phyloP scores from a whole-genome alignment of 139 green algal species.

The Chlorella sp. region DNA sequence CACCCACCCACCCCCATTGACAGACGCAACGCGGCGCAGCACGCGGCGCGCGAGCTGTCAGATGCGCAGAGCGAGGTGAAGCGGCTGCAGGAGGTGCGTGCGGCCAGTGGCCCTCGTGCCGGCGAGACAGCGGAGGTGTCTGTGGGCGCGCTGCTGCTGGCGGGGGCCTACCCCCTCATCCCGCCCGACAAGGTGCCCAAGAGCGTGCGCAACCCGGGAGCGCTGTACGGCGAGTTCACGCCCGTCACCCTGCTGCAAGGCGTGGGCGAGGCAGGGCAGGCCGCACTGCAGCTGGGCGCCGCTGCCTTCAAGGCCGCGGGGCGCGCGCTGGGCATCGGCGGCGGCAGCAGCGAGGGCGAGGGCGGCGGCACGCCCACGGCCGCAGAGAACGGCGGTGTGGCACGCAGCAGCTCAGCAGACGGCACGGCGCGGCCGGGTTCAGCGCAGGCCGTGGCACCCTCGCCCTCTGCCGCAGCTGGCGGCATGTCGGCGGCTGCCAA shows the following conservation, averaged over 20 bases:
- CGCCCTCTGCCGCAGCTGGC: neutral
- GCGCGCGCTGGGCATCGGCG: neutral
- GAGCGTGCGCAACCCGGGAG: neutral
- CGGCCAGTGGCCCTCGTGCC: neutral
- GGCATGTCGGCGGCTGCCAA: neutral
- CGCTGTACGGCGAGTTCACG: constrained; percentile 48
- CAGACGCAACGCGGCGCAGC: constrained; percentile 40
- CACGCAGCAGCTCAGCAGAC: neutral
- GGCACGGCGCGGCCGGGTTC: constrained; percentile 1
- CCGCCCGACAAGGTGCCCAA: constrained; percentile 42
- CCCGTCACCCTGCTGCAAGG: constrained; percentile 36
- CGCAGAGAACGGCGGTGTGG: neutral
- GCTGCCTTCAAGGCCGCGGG: neutral
- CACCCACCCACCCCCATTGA: neutral
- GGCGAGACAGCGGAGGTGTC: constrained; percentile 3
- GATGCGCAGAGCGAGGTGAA: constrained; percentile 47
- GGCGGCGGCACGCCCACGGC: neutral
- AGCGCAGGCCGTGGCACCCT: neutral
- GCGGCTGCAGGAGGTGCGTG: constrained; percentile 23
- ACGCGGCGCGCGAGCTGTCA: constrained; percentile 46
- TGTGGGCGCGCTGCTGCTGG: constrained; percentile 46
- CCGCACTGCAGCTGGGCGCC: neutral
- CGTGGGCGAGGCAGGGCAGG: neutral
- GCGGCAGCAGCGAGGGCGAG: constrained; percentile 1
- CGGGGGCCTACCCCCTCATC: constrained; percentile 51